Evolutionary conservation across 148 eudicot genomes (phyloP).

Genomic region (Amaranthus palmeri): DNA sequence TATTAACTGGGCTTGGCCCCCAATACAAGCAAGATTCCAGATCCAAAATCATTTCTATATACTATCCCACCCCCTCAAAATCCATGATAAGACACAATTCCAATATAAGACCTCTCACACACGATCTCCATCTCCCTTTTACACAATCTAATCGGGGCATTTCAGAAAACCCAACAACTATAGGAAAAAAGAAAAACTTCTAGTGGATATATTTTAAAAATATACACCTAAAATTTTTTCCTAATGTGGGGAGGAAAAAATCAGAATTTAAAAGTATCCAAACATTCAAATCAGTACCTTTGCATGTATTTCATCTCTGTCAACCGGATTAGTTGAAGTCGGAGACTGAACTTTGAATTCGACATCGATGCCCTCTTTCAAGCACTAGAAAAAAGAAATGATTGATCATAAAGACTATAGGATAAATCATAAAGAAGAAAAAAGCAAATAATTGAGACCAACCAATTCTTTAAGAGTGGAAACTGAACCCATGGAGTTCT

Average conservation of each 20-base stretch:
- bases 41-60: neutral
- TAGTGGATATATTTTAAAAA: too few relatives aligned
- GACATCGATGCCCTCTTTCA: conserved; percentile 63
- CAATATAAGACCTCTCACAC: neutral
- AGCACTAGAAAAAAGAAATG: conserved; percentile 44
- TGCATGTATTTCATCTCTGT: conserved; percentile 65
- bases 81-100: neutral
- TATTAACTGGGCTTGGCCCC: neutral
- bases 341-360: conserved; percentile 64
- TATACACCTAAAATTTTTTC: too few relatives aligned
- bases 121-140: too few relatives aligned
- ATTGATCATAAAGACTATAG: conserved; percentile 1
- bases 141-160: neutral
- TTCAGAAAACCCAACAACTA: neutral
- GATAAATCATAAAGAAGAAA: neutral
- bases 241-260: neutral
- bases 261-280: neutral
- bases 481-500: conserved; percentile 46
- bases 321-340: conserved; percentile 42
- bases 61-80: neutral
- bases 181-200: neutral
- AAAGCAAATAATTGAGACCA: conserved; percentile 16
- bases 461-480: conserved; percentile 73
- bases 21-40: neutral
- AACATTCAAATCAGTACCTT: conserved; percentile 39